Base-by-base conservation (phyloP, 2,329 filamentous ascomycete species). In the Gaeumannomyces tritici region DNA sequence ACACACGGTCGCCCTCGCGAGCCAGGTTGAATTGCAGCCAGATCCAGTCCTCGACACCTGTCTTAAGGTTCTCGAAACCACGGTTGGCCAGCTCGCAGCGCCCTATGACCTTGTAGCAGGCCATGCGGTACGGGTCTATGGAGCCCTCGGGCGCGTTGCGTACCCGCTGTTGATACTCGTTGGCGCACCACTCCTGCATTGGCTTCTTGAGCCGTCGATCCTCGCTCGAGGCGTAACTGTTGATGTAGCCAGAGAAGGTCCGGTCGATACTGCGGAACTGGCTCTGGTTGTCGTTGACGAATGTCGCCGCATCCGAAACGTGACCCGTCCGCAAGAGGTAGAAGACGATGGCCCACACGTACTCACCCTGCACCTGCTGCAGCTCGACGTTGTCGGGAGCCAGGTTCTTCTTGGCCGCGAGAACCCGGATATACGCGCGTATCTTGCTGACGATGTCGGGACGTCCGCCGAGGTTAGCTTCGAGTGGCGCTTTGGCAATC, bases 81-180 rank as follows among this genome's bases (percentile, higher is more conserved):
- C 87, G 83, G 73, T 87, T 86, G 70, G 77, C 79, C 29, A 89
- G 76, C 69, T 89, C 87, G 68, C 86, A 88, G 57, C 87, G 91
- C 57, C 96, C 95, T 68, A 99, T 89, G 65, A 99, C 88, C 80
- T 99, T 98, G 82, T 98, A 98, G 74, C 95, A 97, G 59, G 93
- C 93, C 86, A 96, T 93, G 62, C 92, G 88, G 78, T 96, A 99
- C 29, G 95, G 95, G 73, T 99, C 95, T 66, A 96, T 87, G 1
- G 90, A 90, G 71, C 93, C 89, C 63, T 95, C 90, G 0, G 91
- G 90, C 0, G 90, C 90, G 69, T 96, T 91, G 66, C 91, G 88
- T 29, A 88, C 84, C 57, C 92, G 88, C 72, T 96, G 90, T 61
- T 89, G 89, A 74, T 96, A 97, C 71, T 97, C 93, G 66, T 89